Evolutionary conservation across 2,329 filamentous ascomycete species (phyloP).

Genomic region (Pseudogymnoascus sp.): DNA sequence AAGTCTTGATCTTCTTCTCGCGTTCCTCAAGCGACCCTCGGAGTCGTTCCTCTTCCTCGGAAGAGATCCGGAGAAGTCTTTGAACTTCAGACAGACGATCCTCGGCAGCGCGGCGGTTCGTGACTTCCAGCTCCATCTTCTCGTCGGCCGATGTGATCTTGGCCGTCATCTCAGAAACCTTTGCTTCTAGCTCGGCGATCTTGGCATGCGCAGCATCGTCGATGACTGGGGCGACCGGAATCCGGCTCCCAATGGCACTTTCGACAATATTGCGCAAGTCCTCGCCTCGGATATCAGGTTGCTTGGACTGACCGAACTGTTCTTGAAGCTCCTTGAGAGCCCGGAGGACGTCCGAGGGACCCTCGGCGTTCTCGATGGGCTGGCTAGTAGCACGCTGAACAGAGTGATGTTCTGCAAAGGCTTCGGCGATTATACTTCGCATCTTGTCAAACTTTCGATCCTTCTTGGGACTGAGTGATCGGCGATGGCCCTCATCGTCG

Average conservation of each 20-base stretch:
- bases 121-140: conserved; percentile 55
- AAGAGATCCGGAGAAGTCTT: conserved; percentile 56
- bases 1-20: conserved; percentile 53
- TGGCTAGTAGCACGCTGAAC: conserved; percentile 25
- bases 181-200: conserved; percentile 32
- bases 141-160: conserved; percentile 56
- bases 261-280: conserved; percentile 56
- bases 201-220: conserved; percentile 30
- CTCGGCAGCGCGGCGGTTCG: conserved; percentile 56
- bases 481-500: conserved; percentile 52
- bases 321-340: conserved; percentile 57
- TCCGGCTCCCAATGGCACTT: conserved; percentile 50
- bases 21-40: conserved; percentile 59
- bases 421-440: conserved; percentile 63
- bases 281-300: conserved; percentile 38
- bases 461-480: conserved; percentile 67
- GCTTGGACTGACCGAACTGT: conserved; percentile 39
- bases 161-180: conserved; percentile 61
- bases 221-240: conserved; percentile 40
- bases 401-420: conserved; percentile 49
- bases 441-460: conserved; percentile 81
- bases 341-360: conserved; percentile 48
- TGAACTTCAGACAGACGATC: conserved; percentile 67
- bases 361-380: conserved; percentile 19
- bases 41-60: conserved; percentile 60